Conservation (phyloP, 2,329 filamentous ascomycete species). For the Allantophomopsis cytisporea region DNA sequence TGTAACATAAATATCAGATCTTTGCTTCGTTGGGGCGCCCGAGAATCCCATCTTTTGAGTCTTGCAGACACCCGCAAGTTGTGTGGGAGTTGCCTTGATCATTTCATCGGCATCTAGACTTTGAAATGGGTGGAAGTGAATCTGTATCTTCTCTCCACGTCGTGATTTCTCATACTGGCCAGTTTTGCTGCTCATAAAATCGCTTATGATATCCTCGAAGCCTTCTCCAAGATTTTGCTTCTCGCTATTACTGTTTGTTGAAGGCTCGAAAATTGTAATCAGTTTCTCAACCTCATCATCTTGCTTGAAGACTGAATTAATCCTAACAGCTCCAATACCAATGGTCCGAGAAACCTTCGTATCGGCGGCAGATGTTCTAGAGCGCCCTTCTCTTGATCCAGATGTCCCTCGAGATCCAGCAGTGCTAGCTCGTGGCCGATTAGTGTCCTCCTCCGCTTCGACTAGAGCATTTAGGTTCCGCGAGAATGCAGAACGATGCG, state of each 20-base stretch:
- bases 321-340: slow-evolving; percentile 63
- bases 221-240: slow-evolving; percentile 42
- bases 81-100: slow-evolving; percentile 75
- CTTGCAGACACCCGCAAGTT: slow-evolving; percentile 67
- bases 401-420: slow-evolving; percentile 34
- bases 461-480: slow-evolving; percentile 38
- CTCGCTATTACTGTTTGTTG: slow-evolving; percentile 40
- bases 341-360: slow-evolving; percentile 53
- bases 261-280: slow-evolving; percentile 64
- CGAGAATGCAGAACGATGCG: slow-evolving; percentile 38
- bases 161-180: slow-evolving; percentile 62
- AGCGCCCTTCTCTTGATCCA: slow-evolving; percentile 19
- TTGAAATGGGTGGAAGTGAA: slow-evolving; percentile 68
- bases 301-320: slow-evolving; percentile 63
- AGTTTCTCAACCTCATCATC: slow-evolving; percentile 62
- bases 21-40: slow-evolving; percentile 72
- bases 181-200: slow-evolving; percentile 60
- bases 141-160: slow-evolving; percentile 62
- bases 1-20: slow-evolving; percentile 93
- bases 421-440: slow-evolving; percentile 33
- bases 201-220: slow-evolving; percentile 61
- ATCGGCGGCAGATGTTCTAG: slow-evolving; percentile 13
- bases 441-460: slow-evolving; percentile 9
- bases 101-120: slow-evolving; percentile 66
- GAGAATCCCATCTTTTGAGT: slow-evolving; percentile 90